A percentile compares a stretch with the other conserved stretches of the same genome.
Evolutionary conservation across 805 yeast genomes (phyloP).

Genomic region (Vanderwaltozyma polyspora): DNA sequence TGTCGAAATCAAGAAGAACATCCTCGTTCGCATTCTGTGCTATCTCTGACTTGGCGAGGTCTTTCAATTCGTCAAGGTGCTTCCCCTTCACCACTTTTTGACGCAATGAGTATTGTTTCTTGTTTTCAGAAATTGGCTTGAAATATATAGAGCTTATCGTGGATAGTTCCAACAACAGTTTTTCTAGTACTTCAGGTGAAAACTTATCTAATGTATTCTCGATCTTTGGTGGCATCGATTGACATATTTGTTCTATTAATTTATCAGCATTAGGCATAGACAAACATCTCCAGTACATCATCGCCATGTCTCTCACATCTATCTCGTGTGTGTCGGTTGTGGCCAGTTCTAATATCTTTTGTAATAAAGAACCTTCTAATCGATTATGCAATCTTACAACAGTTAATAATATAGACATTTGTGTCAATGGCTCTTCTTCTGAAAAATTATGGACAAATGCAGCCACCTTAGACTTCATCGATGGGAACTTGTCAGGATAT

Average conservation of each 20-base stretch:
- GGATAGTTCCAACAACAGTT: constrained; percentile 63
- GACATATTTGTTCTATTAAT: constrained; percentile 20
- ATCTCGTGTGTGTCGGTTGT: constrained; percentile 59
- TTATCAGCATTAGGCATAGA: constrained; percentile 32
- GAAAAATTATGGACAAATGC: constrained; percentile 40
- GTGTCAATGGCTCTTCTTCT: constrained; percentile 51
- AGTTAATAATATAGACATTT: constrained; percentile 47
- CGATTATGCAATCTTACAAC: constrained; percentile 45
- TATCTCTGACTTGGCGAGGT: constrained; percentile 66
- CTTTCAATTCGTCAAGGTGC: constrained; percentile 67
- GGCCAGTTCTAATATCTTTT: constrained; percentile 47
- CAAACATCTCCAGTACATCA: constrained; percentile 66
- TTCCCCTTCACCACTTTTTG: constrained; percentile 32
- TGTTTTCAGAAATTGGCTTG: constrained; percentile 57
- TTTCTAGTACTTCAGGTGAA: constrained; percentile 55
- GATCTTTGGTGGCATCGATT: constrained; percentile 51
- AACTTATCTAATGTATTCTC: constrained; percentile 61
- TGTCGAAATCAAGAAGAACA: constrained; percentile 77
- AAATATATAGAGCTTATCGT: constrained; percentile 84
- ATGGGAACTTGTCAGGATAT: constrained; percentile 50
- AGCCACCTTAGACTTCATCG: constrained; percentile 36
- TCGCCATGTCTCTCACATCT: constrained; percentile 73
- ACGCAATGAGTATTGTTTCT: constrained; percentile 30
- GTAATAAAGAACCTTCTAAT: constrained; percentile 39
- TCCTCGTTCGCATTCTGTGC: constrained; percentile 57